Evolutionary conservation across 805 yeast species (phyloP).

Genomic region (Debaryomyces castellii): DNA sequence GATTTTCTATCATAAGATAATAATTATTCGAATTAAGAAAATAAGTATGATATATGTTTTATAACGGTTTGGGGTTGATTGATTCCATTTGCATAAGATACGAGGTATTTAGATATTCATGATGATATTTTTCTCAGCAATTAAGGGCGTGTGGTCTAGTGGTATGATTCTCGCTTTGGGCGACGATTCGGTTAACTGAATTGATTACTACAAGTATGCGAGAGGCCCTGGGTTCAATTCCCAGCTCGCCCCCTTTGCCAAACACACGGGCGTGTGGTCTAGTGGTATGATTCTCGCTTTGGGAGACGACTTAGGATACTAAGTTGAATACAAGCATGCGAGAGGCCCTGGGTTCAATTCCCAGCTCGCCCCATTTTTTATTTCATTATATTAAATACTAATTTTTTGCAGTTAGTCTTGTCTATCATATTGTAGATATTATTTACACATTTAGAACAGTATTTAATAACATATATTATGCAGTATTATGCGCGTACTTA

Average conservation of each 20-base stretch:
- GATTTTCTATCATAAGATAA: too few species aligned
- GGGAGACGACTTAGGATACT: conserved; percentile 18
- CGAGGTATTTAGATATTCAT: too few species aligned
- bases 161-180: too few species aligned
- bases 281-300: conserved; percentile 39
- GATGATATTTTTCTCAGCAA: too few species aligned
- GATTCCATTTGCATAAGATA: too few species aligned
- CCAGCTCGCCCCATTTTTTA: conserved; percentile 42
- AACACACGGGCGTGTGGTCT: conserved; percentile 31
- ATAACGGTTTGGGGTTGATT: too few species aligned
- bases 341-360: conserved; percentile 66
- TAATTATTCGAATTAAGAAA: too few species aligned
- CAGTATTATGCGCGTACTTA: neutral
- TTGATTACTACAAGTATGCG: conserved; percentile 32
- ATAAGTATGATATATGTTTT: too few species aligned
- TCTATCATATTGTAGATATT: neutral
- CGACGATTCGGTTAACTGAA: too few species aligned
- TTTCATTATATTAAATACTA: too few species aligned
- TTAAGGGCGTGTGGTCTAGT: too few species aligned
- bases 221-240: conserved; percentile 66
- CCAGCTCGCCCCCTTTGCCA: conserved; percentile 23
- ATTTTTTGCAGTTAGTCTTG: neutral
- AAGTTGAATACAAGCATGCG: conserved; percentile 33
- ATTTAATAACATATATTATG: neutral
- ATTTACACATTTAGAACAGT: neutral